A percentile compares a stretch with the other conserved stretches of the same genome.
Evolutionary conservation across 1,284 basidiomycete genomes (phyloP).

Genomic region (Microbotryum violaceum): DNA sequence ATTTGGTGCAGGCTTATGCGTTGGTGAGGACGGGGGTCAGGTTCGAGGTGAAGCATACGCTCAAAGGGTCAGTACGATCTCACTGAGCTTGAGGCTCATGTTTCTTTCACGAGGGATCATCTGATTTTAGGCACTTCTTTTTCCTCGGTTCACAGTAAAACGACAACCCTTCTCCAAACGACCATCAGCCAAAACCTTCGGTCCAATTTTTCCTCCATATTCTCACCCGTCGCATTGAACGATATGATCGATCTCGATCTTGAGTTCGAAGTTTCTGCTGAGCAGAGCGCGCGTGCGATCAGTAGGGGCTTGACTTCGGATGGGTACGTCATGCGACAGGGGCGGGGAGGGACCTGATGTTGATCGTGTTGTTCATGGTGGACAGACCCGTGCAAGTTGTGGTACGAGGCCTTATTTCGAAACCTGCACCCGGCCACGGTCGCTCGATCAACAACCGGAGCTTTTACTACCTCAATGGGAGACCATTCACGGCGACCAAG

Average conservation of each 20-base stretch:
- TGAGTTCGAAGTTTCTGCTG: conserved; percentile 59
- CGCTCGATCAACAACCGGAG: conserved; percentile 74
- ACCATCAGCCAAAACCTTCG: conserved; percentile 57
- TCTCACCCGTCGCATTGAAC: conserved; percentile 73
- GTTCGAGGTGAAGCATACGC: conserved; percentile 65
- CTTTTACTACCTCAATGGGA: conserved; percentile 88
- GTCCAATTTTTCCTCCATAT: conserved; percentile 65
- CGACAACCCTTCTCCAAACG: conserved; percentile 64
- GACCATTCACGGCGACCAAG: conserved; percentile 75
- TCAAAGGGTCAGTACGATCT: conserved; percentile 50
- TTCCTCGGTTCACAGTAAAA: conserved; percentile 49
- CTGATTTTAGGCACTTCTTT: too few species aligned
- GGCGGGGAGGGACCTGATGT: background rate
- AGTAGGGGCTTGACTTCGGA: conserved; percentile 8
- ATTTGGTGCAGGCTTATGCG: conserved; percentile 79
- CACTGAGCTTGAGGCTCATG: too few species aligned
- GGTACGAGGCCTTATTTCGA: conserved; percentile 69
- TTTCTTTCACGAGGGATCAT: too few species aligned
- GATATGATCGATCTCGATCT: conserved; percentile 67
- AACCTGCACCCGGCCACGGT: conserved; percentile 63
- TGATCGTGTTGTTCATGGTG: background rate
- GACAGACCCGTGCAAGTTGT: conserved; percentile 42
- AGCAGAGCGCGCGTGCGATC: conserved; percentile 44
- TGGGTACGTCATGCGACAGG: too few species aligned
- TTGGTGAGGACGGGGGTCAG: conserved; percentile 62